Base-by-base conservation (phyloP, 257 asterid genomes). In the Nicotiana tabacum region DNA sequence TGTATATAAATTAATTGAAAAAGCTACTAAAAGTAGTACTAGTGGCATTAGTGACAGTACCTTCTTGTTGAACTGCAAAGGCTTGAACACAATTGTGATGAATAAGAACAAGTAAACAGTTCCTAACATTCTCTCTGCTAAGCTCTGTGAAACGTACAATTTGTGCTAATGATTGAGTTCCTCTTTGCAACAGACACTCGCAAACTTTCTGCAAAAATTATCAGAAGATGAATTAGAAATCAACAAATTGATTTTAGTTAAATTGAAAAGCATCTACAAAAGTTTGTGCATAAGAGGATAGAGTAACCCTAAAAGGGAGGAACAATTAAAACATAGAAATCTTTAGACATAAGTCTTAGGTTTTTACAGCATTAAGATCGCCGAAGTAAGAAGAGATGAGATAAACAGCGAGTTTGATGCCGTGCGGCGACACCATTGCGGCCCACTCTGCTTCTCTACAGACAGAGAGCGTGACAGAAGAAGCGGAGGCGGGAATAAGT, bases 1-100 rank as follows among this genome's bases (percentile, higher is more conserved):
- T 51, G 57, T 13, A 9, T 51, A 51, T 53, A 53, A 53, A 11
- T 53, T 53, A 53, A 53, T 43, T 43, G 11, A 2, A 43, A 43
- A 43, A 0, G 51, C 51, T 43, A 53, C 58, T 53, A 12, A 46
- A 3, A 58, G 57, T 43, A 13, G 51, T 81, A 30, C 32, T 39
- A 35, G 51, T 55, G 53, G 70, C n/a, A 53, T 60, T 66, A 21
- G 7, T n/a, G 46, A 29, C 8, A 51, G 58, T 32, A 95, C 98
- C 98, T 79, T 89, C 92, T 82, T 81, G 91, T 80, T 83, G 88
- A 6, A 87, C 11, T 16, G 91, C 62, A 57, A 94, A 94, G 77
- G 98, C 97, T 86, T 96, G 98, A 58, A 93, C 93, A 60, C 97
- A 94, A 82, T 94, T 96, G 53, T 96, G 98, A 90, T 94, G 96